Conservation (phyloP, 2,329 filamentous ascomycete genomes). For the Fusarium duplospermum region DNA sequence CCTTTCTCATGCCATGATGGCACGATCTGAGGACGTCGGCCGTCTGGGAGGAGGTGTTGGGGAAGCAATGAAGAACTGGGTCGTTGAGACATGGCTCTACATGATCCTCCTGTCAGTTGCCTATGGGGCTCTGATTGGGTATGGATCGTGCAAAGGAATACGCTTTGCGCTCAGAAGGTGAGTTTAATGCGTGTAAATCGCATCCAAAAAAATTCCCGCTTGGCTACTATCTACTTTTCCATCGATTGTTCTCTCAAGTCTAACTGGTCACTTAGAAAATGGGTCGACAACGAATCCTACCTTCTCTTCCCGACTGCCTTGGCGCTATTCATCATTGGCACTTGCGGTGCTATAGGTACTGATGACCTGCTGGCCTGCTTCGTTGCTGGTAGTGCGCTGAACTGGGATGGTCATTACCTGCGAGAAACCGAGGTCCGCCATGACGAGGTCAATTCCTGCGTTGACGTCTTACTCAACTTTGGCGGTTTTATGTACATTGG, state of each 20-base stretch:
- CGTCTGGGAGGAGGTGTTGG: background rate
- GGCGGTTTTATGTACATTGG: background rate
- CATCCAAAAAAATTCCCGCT: no score
- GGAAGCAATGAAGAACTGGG: background rate
- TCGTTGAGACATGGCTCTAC: background rate
- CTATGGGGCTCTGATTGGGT: background rate
- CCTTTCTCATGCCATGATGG: background rate
- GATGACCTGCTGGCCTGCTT: background rate
- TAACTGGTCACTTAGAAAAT: background rate
- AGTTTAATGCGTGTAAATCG: background rate
- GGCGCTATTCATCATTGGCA: background rate
- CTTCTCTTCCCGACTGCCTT: background rate
- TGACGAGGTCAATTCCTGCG: background rate
- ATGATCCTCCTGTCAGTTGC: background rate
- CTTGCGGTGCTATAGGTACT: background rate
- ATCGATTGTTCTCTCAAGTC: background rate
- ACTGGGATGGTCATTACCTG: background rate
- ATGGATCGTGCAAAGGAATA: background rate
- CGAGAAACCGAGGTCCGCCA: background rate
- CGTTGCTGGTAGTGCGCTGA: background rate
- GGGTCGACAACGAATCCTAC: background rate
- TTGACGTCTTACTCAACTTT: background rate
- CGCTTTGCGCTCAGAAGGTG: background rate
- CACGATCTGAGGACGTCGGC: background rate
- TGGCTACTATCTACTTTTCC: background rate